These are phyloP conservation scores for Wallacemonas collosoma DNA, from an alignment of 208 protist species.

Conservation along the genomic window DNA sequence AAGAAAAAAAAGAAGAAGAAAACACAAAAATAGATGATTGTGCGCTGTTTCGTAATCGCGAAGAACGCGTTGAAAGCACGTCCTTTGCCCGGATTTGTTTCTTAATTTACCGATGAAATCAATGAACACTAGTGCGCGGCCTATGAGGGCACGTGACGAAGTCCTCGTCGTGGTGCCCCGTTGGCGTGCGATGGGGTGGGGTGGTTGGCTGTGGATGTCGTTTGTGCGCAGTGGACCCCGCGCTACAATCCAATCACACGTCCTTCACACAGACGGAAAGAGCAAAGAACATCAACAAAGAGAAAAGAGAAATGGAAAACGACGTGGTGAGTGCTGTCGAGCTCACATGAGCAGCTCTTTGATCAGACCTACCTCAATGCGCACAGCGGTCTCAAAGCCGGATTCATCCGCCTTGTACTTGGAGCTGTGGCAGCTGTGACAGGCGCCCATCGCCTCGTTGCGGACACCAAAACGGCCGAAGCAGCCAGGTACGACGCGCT, in stretches of 20 bases:
- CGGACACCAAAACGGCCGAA: constrained; percentile 32
- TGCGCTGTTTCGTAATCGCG: no score
- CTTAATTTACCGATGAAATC: neutral
- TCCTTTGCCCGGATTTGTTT: neutral
- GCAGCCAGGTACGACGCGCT: constrained; percentile 31
- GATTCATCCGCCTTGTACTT: constrained; percentile 52
- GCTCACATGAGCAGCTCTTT: constrained; percentile 45
- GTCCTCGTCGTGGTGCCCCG: neutral
- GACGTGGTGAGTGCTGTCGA: no score
- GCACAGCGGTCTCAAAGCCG: constrained; percentile 46
- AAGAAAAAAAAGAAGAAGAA: neutral
- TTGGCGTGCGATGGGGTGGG: neutral
- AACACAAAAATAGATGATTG: neutral
- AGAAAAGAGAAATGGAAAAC: neutral
- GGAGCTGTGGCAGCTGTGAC: constrained; percentile 46
- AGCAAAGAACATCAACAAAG: neutral
- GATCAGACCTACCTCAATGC: constrained; percentile 52
- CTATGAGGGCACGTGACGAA: neutral
- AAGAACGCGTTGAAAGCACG: no score
- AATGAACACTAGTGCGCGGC: neutral
- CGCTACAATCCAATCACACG: no score
- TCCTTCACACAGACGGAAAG: no score
- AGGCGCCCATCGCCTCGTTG: constrained; percentile 20
- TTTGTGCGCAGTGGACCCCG: neutral
- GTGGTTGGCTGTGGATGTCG: neutral